Evolutionary conservation across 768 basidiomycete genomes (phyloP).

Genomic region (Rhizopogon salebrosus): DNA sequence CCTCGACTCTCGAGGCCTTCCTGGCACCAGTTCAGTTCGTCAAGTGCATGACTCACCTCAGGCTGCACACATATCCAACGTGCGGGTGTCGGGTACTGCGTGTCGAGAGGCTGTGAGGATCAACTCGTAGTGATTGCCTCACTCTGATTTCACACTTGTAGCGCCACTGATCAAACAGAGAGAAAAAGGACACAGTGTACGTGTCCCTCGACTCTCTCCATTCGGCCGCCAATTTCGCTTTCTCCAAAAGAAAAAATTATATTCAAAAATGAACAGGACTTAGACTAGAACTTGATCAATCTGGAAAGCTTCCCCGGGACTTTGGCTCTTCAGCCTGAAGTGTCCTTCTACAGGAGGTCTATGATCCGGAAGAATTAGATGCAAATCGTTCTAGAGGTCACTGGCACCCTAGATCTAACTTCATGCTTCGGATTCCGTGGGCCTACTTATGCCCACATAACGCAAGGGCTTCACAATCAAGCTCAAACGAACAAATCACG

Average conservation of each 20-base stretch:
- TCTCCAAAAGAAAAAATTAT: not conserved
- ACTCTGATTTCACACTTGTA: not conserved
- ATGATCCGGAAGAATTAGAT: not conserved
- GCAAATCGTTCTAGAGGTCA: not conserved
- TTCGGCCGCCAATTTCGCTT: not conserved
- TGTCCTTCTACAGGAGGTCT: not conserved
- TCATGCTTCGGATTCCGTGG: not conserved
- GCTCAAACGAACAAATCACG: not conserved
- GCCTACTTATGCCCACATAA: not conserved
- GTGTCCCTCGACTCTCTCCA: not conserved
- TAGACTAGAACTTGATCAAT: not conserved
- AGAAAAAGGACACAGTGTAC: no score
- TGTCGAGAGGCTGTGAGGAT: no score
- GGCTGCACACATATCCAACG: no score
- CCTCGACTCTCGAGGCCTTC: no score
- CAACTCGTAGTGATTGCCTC: no score
- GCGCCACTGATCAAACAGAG: not conserved
- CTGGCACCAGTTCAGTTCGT: no score
- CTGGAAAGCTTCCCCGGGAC: not conserved
- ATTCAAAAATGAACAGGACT: no score
- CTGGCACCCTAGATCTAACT: conserved; percentile 1
- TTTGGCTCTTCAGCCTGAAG: not conserved
- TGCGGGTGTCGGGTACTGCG: no score
- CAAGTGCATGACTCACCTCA: no score
- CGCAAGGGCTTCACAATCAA: not conserved